Evolutionary conservation across 192 early-diverging fungal genomes (phyloP).

Genomic region (Chytriomyces sp.): DNA sequence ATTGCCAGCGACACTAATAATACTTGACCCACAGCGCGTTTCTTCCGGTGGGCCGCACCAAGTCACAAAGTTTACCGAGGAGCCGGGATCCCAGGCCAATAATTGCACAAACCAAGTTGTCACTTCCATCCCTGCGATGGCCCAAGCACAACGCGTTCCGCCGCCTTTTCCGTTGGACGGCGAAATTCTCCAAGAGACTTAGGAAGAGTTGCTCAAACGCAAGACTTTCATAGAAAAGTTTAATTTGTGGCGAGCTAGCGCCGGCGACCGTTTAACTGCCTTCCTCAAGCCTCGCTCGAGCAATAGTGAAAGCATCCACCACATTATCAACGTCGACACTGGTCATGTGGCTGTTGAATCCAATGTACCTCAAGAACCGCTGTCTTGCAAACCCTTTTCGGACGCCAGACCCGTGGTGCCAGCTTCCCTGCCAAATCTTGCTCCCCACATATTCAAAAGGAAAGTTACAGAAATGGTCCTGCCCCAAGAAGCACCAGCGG

Average conservation of each 20-base stretch:
- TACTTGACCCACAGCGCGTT: too few relatives aligned
- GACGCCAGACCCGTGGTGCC: background rate
- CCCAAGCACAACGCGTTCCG: too few relatives aligned
- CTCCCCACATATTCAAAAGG: background rate
- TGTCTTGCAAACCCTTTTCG: background rate
- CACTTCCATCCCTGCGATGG: too few relatives aligned
- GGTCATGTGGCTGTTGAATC: background rate
- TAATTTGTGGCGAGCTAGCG: background rate
- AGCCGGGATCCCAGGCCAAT: too few relatives aligned
- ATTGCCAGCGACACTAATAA: too few relatives aligned
- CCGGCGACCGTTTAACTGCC: background rate
- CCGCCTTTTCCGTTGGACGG: background rate
- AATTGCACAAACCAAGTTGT: too few relatives aligned
- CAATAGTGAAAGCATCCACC: background rate
- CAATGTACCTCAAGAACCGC: too few relatives aligned
- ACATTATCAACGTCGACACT: background rate
- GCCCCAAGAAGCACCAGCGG: background rate
- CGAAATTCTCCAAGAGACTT: too few relatives aligned
- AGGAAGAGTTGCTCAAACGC: too few relatives aligned
- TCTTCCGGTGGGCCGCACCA: too few relatives aligned
- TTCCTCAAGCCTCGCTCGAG: background rate
- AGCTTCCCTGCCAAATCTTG: background rate
- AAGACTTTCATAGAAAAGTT: background rate
- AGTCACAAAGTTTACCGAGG: too few relatives aligned
- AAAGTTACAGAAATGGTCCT: background rate